Percentiles rank a stretch among this genome's conserved stretches.
Conservation (phyloP, 768 basidiomycete genomes). For the Lyophyllum atratum region DNA sequence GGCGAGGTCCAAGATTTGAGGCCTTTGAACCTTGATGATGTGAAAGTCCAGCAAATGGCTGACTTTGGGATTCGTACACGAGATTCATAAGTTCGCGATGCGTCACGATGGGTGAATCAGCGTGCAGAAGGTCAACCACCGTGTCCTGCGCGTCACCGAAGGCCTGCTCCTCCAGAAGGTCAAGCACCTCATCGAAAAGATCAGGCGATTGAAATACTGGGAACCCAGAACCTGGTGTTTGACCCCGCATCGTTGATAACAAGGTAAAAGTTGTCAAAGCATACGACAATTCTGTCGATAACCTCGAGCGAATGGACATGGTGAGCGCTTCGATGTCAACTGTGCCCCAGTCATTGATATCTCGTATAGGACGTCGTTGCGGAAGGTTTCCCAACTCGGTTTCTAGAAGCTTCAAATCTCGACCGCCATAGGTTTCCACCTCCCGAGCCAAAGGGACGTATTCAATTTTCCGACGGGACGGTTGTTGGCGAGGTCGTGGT, state of each 20-base stretch:
- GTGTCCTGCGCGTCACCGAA: conserved; percentile 54
- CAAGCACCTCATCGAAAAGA: conserved; percentile 83
- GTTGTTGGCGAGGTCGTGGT: conserved; percentile 45
- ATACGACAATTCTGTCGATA: conserved; percentile 85
- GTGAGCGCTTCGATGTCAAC: conserved; percentile 92
- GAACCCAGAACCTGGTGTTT: conserved; percentile 66
- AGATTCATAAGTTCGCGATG: conserved; percentile 64
- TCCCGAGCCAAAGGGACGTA: conserved; percentile 83
- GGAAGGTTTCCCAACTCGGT: conserved; percentile 53
- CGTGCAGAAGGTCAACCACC: conserved; percentile 25
- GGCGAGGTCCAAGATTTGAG: conserved; percentile 53
- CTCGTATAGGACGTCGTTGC: conserved; percentile 62
- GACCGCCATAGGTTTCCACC: conserved; percentile 76
- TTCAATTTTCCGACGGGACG: conserved; percentile 80
- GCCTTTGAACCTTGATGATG: conserved; percentile 52
- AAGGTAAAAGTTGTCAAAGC: conserved; percentile 86
- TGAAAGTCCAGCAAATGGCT: conserved; percentile 61
- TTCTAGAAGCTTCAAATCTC: conserved; percentile 71
- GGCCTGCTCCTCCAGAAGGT: conserved; percentile 81
- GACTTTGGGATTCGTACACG: conserved; percentile 56
- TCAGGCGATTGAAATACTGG: conserved; percentile 76
- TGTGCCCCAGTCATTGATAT: conserved; percentile 83
- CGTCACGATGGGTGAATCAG: conserved; percentile 49
- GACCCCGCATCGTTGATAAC: conserved; percentile 75
- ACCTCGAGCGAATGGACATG: conserved; percentile 88